Base-by-base conservation (phyloP, 2,329 filamentous ascomycete genomes). In the Aaosphaeria arxii region DNA sequence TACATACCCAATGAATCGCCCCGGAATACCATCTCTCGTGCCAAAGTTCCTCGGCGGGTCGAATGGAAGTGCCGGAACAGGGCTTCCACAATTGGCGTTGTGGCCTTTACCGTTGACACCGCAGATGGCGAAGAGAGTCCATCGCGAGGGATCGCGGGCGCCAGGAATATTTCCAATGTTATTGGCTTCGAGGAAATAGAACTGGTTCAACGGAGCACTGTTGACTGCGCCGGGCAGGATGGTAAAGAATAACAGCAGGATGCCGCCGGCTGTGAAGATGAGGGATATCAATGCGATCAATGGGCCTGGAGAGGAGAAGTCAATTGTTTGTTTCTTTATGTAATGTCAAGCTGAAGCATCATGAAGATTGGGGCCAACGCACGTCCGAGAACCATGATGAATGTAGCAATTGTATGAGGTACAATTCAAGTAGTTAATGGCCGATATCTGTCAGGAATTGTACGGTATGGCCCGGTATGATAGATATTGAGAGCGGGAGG, bases 51-150 rank as follows among this genome's bases (percentile, higher is more conserved):
- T 70, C 11, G 77, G 73, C 11, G 82, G 82, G 57, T 78, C 88
- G 78, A 77, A 94, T 65, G 72, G 89, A 73, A 67, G 86, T 61
- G 71, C 81, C 1, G 85, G 87, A 13, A 83, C 79, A 3, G 81
- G 70, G 1, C 62, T 62, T 51, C 83, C 80, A 72, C 90, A 96
- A 71, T 87, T 69, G 45, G 66, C 73, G 44, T 76, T 77, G 66
- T 85, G 69, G 30, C 77, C 77, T 33, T 52, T 82, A 1, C 58
- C 53, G 52, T 74, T 74, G 30, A 76, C 76, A 45, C 85, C 83
- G 74, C 91, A 95, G 52, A 95, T 77, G 69, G 88, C 86, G 78
- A 95, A 94, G 74, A 87, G 95, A 33, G 91, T 95, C 92, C 92
- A 97, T 74, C 92, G 85, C 9, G 89, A 86, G 13, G 75, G 75